Evolutionary conservation across 164 flowering plant genomes (phyloP), one percentile per base, ranked within the genome.

Genomic region (Annona cherimola): DNA sequence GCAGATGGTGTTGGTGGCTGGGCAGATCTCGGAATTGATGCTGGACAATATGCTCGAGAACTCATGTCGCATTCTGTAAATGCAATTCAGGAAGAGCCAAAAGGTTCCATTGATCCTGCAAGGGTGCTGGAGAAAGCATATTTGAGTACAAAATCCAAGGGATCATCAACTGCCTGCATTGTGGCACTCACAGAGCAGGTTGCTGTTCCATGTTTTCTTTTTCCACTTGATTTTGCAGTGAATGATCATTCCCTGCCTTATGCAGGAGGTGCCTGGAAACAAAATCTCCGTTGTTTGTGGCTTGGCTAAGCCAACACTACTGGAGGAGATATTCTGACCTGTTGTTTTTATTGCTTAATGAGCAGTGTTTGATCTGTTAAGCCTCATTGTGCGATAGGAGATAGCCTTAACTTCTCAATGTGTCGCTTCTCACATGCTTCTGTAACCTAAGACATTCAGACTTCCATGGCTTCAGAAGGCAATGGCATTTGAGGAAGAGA

Each of bases 1-100:
- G 98, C 98, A 62, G 97, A 94, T 87, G 98, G 98, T 81, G 97
- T 92, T 75, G 98, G 98, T 78, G 97, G 96, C 44, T 94, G 98
- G 98, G 97, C 97, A 26, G 97, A 88, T 74, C 81, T 80, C 65
- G 98, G 98, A 57, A 78, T 94, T 77, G 87, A 94, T 87, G 78
- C 98, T 3, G 97, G 98, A 35, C 73, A 42, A 45, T 94, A 86
- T 84, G 87, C 98, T 1, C 84, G 94, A 63, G 98, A 92, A 72
- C 95, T 94, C 57, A 94, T 94, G 98, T 84, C 93, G 61, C 80
- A 94, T 76, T 88, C 98, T 42, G 98, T 86, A 18, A 60, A 64
- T 73, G 97, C 98, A 11, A 79, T 94, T 71, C 80, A 76, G 41
- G 91, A 92, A 66, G 98, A 92, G 77, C 97, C 97, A 14, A 86